Base-by-base conservation (phyloP, 1,139 yeast genomes). In the Scheffersomyces quercinus region DNA sequence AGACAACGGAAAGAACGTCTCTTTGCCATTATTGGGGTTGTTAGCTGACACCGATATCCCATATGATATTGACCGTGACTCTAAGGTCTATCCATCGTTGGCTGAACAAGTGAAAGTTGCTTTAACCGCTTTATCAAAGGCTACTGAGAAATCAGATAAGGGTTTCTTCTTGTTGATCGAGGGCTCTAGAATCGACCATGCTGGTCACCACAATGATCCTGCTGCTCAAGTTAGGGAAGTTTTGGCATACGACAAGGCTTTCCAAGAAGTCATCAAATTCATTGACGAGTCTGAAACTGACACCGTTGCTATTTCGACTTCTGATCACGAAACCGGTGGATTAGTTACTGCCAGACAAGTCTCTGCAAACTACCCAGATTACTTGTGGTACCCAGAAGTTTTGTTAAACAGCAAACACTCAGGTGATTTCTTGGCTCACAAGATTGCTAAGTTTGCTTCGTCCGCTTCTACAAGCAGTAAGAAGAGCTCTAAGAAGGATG, bases 331-430 rank as follows among this genome's bases (percentile, higher is more conserved):
- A 37, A 60, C 65, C 6, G 66, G 66, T 30, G 66, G 66, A 3
- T 50, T 61, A 39, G 72, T 69, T 26, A 76, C 86, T 38, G 88
- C 95, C 1, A 79, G 88, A 67, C 96, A 89, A 68, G 67, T 85
- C 20, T 62, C 82, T 7, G 65, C 73, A 29, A 60, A 62, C 2
- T 67, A 67, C 46, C 59, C 59, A 12, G 56, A 54, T 46, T 60
- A 55, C 53, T 59, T 61, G 49, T 60, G 59, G 65, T 60, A 35
- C 48, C 59, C 59, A 3, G 51, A 56, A 32, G 64, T 59, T 6
- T 53, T 62, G 42, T 49, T 58, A 46, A 58, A 60, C 47, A 50
- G 57, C 40, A 48, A 57, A 5, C 64, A 58, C 39, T 60, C 65
- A 5, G 66, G 66, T 10, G 65, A 60, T 38, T 60, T 44, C 49